Percentiles rank a stretch among this genome's conserved stretches.
These are phyloP conservation scores for Phytophthora cajani DNA, from an alignment of 352 stramenopile genomes.

Conservation along the genomic window DNA sequence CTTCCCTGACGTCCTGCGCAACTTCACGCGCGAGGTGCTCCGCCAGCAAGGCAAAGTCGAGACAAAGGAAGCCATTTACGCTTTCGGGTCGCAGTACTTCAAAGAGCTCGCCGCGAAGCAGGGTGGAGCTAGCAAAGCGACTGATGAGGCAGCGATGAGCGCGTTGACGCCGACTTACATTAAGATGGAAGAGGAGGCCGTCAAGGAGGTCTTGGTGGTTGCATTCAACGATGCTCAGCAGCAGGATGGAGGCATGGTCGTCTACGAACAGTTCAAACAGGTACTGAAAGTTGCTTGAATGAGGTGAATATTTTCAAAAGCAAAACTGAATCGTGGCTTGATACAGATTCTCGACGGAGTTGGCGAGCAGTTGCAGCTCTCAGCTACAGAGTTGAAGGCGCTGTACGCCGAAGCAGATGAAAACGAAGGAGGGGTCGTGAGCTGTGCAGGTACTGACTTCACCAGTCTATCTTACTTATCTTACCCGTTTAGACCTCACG, in stretches of 20 bases:
- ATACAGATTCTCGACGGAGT: constrained; percentile 45
- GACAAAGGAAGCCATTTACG: constrained; percentile 80
- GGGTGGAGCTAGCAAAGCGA: constrained; percentile 18
- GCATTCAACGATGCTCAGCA: constrained; percentile 56
- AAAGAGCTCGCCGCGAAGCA: constrained; percentile 59
- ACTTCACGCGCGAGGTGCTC: constrained; percentile 83
- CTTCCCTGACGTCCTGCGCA: constrained; percentile 78
- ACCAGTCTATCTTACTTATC: not conserved
- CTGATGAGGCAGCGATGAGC: constrained; percentile 16
- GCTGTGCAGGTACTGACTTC: constrained; percentile 38
- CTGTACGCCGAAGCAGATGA: constrained; percentile 75
- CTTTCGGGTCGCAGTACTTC: constrained; percentile 80
- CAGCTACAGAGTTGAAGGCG: constrained; percentile 55
- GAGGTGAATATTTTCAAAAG: not conserved
- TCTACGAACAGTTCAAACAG: constrained; percentile 54
- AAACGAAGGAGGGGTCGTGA: constrained; percentile 60
- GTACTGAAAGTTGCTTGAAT: constrained; percentile 11
- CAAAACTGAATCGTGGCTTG: not conserved
- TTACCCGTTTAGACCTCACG: not conserved
- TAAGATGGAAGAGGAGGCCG: constrained; percentile 64
- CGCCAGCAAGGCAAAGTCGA: constrained; percentile 85
- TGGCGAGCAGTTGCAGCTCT: constrained; percentile 65
- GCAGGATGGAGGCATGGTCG: constrained; percentile 48
- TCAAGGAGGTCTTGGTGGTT: constrained; percentile 52
- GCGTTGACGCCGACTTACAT: constrained; percentile 57